phyloP scores from a whole-genome alignment of 805 yeast species.

The Priceomyces castillae region DNA sequence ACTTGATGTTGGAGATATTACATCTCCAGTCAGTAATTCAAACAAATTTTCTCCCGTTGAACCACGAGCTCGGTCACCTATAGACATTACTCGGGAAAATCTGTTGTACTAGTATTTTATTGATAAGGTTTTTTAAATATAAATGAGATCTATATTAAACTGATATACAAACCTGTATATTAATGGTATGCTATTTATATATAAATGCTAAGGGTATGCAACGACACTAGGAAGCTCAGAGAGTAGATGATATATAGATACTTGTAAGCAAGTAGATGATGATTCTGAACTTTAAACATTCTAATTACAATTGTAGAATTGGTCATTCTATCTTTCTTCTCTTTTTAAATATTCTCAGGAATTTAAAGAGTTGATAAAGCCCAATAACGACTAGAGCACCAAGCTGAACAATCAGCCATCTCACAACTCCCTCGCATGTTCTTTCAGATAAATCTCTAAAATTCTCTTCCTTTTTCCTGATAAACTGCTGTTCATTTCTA shows the following conservation, averaged over 20 bases:
- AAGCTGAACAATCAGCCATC: constrained; percentile 22
- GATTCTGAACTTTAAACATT: no score
- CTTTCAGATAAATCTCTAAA: constrained; percentile 26
- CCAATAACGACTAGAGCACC: constrained; percentile 16
- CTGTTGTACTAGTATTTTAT: neutral
- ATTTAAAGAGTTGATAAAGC: constrained; percentile 19
- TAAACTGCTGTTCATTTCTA: constrained; percentile 58
- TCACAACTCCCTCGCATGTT: constrained; percentile 19
- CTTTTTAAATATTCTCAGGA: constrained; percentile 17
- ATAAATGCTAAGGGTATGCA: no score
- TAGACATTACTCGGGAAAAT: neutral
- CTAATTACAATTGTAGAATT: no score
- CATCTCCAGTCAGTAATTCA: neutral
- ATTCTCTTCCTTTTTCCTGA: constrained; percentile 21
- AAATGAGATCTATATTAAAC: neutral
- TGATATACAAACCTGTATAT: no score
- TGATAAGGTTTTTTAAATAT: neutral
- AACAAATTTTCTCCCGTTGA: neutral
- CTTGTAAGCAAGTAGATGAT: no score
- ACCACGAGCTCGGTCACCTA: neutral
- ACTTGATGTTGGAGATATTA: constrained; percentile 3
- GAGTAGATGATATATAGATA: no score
- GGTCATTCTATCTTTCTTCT: constrained; percentile 11
- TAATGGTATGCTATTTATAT: no score
- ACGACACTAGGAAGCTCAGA: no score